Percentiles rank a stretch among this genome's conserved stretches.
Conservation (phyloP, 805 yeast species). For the Ogataea minuta region DNA sequence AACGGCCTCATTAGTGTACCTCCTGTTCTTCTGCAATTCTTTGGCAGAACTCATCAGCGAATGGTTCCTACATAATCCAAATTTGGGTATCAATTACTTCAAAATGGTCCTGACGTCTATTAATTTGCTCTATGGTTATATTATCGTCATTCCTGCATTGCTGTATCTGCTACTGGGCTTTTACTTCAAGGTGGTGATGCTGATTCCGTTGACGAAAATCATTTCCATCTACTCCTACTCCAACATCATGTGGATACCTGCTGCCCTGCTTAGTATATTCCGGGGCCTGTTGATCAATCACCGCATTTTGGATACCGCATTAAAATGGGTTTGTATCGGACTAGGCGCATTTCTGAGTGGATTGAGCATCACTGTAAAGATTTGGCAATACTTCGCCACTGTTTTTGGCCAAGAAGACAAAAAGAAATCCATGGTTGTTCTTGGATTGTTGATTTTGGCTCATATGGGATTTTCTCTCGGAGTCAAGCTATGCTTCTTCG, state of each 20-base stretch:
- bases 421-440: conserved; percentile 36
- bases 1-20: conserved; percentile 73
- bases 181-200: conserved; percentile 46
- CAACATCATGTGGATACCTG: conserved; percentile 82
- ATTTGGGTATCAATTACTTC: conserved; percentile 51
- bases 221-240: conserved; percentile 84
- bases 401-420: conserved; percentile 37
- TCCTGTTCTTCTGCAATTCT: conserved; percentile 73
- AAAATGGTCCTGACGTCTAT: conserved; percentile 66
- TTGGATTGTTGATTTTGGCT: conserved; percentile 42
- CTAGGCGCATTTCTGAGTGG: conserved; percentile 64
- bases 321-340: conserved; percentile 64
- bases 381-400: conserved; percentile 39
- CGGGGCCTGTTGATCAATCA: conserved; percentile 53
- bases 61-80: conserved; percentile 39
- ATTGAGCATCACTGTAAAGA: conserved; percentile 47
- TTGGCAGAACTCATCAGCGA: conserved; percentile 63
- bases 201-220: conserved; percentile 54
- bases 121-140: conserved; percentile 72
- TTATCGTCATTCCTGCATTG: conserved; percentile 58
- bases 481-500: conserved; percentile 64
- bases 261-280: conserved; percentile 58
- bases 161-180: conserved; percentile 54
- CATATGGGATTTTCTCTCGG: conserved; percentile 61
- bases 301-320: conserved; percentile 40